Evolutionary conservation across 1,284 basidiomycete genomes (phyloP), one percentile per base, ranked within the genome.

Genomic region (Filobasidium uniguttulatum): DNA sequence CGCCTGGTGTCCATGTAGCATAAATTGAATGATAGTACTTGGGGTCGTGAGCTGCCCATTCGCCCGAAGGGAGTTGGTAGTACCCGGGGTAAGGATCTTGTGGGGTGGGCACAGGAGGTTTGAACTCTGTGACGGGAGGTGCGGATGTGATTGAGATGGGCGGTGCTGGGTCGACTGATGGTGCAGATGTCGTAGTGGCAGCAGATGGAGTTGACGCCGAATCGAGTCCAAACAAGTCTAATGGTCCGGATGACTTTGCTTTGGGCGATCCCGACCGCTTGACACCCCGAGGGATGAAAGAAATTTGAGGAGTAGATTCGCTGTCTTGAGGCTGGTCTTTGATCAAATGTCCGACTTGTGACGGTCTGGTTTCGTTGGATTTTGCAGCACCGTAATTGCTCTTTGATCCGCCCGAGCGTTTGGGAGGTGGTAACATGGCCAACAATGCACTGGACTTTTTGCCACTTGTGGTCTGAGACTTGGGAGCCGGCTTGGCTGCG

Each of bases 61-160:
- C 62, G 9, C 86, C 85, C 1, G 82, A 81, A 0, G 85, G 85
- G 23, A 83, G 75, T 55, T 82, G 79, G 65, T 91, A 90, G 69
- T 89, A 91, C 2, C 87, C 87, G 2, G 87, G 87, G 65, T 89
- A 88, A 17, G 78, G 77, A 62, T 90, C 87, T 19, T 73, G 71
- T 1, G 77, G 73, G 3, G 79, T 82, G 0, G 87, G 87, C 48
- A 80, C 77, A 1, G 85, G 86, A 0, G 82, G 79, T 33, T 77
- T 72, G 60, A 82, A 88, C 45, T 81, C 80, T 14, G 62, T 56
- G 2, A 67, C 65, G 6, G 57, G 48, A 0, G 68, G 66, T 1
- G 68, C 68, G 5, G 68, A 65, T 20, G 65, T 59, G 38, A 61
- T 61, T 1, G 59, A 45, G 4, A 57, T 46, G 25, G 58, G 25